A percentile compares a stretch with the other conserved stretches of the same genome.
Evolutionary conservation across 768 basidiomycete species (phyloP).

Genomic region (Psilocybe sp.): DNA sequence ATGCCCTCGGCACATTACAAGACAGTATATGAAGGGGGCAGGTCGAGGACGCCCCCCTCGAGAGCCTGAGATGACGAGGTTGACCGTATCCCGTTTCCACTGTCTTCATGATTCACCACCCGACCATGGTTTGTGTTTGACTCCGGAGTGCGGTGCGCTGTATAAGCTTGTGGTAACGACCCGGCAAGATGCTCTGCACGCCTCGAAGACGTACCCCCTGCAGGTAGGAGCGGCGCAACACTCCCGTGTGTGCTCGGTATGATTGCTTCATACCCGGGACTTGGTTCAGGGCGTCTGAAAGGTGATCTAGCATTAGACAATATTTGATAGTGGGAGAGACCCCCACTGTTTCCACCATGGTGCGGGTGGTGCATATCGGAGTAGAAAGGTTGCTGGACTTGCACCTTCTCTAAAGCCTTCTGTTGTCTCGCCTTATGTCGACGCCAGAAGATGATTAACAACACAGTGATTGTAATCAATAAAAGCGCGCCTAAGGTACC

Average conservation of each 20-base stretch:
- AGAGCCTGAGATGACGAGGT: too few species aligned
- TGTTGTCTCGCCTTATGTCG: background rate
- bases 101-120: constrained; percentile 1
- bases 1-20: too few species aligned
- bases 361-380: too few species aligned
- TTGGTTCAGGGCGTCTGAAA: too few species aligned
- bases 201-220: background rate
- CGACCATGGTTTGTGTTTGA: background rate
- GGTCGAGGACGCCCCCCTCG: too few species aligned
- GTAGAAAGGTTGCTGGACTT: too few species aligned
- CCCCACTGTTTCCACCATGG: too few species aligned
- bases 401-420: background rate
- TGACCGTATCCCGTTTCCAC: background rate
- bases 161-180: background rate
- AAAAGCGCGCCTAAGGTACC: constrained; percentile 3
- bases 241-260: background rate
- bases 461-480: background rate
- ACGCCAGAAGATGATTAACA: background rate
- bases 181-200: background rate
- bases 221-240: background rate
- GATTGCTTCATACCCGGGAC: background rate
- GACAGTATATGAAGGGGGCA: too few species aligned
- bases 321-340: background rate
- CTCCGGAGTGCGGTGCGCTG: background rate
- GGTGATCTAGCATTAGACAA: background rate